A percentile compares a stretch with the other conserved stretches of the same genome.
phyloP scores from a whole-genome alignment of 352 stramenopile species.

The Saprolegnia diclina region DNA sequence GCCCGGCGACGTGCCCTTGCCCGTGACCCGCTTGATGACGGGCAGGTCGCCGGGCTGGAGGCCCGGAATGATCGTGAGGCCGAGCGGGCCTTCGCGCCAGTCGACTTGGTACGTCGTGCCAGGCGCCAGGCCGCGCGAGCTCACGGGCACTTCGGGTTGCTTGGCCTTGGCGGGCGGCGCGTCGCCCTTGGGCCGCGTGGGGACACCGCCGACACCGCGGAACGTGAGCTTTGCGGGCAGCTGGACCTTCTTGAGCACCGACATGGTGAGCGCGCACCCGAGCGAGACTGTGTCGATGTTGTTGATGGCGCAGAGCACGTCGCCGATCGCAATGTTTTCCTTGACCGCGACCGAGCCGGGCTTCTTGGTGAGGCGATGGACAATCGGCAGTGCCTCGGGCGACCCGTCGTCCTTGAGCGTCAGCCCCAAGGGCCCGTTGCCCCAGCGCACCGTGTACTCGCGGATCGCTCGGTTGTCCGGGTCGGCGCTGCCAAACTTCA shows the following conservation, averaged over 20 bases:
- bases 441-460: slow-evolving; percentile 83
- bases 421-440: slow-evolving; percentile 76
- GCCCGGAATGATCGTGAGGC: slow-evolving; percentile 80
- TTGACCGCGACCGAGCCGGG: slow-evolving; percentile 78
- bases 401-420: slow-evolving; percentile 81
- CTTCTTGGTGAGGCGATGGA: slow-evolving; percentile 84
- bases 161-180: not conserved
- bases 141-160: not conserved
- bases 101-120: slow-evolving; percentile 60
- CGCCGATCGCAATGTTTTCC: slow-evolving; percentile 83
- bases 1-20: slow-evolving; percentile 65
- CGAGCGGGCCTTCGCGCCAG: slow-evolving; percentile 73
- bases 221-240: slow-evolving; percentile 78
- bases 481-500: slow-evolving; percentile 70
- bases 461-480: slow-evolving; percentile 61
- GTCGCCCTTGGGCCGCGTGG: not conserved
- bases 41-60: slow-evolving; percentile 69
- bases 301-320: slow-evolving; percentile 83
- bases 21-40: slow-evolving; percentile 85
- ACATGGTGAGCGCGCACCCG: slow-evolving; percentile 82
- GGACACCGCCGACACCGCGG: slow-evolving; percentile 58
- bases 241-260: slow-evolving; percentile 85
- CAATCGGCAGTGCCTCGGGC: slow-evolving; percentile 81
- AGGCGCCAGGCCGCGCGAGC: not conserved
- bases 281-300: slow-evolving; percentile 87